Base-by-base conservation (phyloP, 148 eudicot species). In the Polygonum maritimum region DNA sequence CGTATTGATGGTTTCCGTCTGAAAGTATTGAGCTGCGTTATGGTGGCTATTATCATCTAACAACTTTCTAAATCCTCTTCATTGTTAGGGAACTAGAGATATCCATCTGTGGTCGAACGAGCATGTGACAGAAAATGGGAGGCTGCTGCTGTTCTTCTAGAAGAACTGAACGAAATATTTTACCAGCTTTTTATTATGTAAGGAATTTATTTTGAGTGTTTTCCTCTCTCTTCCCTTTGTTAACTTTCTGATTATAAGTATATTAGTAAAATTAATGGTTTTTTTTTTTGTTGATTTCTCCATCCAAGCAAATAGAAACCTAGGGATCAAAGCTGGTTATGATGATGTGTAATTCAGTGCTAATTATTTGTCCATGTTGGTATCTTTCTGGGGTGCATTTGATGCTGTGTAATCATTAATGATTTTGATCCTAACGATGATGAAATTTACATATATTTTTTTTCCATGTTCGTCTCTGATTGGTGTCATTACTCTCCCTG, bases 101-200 rank as follows among this genome's bases (percentile, higher is more conserved):
- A 3, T 51, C 81, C 70, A 82, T 80, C 57, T 84, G 80, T 81
- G 76, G 82, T 86, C 84, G 71, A 78, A 47, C 36, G 21, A 76
- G 62, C 76, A 33, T 33, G 47, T 73, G 77, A 78, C 76, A 75
- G 76, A 74, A 78, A 78, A 88, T 88, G 91, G 91, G 88, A 82
- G 88, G 88, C 74, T 87, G 89, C 79, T 86, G 85, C 80, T 89
- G 87, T 71, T 82, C 86, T 70, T 89, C 90, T 70, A 86, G 83
- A 77, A 85, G 81, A 74, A 82, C 75, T 75, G 91, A 85, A 73
- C 81, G 82, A 67, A 78, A 74, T 79, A 81, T 78, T 71, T 76
- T 89, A 22, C 87, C 93, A 2, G 55, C 86, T 36, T 86, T 79
- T 80, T 84, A 81, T 85, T 84, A 84, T 81, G 93, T 91, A 73